Evolutionary conservation across 2,329 filamentous ascomycete genomes (phyloP).

Genomic region (Colletotrichum gigasporum): DNA sequence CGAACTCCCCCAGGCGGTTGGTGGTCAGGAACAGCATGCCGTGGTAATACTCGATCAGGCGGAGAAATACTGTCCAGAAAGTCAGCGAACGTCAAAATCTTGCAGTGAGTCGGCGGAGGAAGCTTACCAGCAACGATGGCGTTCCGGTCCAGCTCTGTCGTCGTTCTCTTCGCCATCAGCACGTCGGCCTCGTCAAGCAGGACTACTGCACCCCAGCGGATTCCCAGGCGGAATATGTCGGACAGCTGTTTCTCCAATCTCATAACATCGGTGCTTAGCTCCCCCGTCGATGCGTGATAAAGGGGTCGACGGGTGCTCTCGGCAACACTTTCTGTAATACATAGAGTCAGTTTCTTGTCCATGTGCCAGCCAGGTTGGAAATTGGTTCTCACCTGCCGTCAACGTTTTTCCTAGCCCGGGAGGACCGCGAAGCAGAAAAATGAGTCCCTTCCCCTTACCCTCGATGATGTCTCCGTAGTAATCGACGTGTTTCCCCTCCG

Average conservation of each 20-base stretch:
- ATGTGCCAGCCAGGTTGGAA: no score
- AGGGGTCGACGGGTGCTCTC: neutral
- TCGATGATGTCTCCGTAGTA: accelerated
- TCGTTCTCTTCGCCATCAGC: neutral
- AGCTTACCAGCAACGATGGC: no score
- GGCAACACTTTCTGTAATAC: neutral
- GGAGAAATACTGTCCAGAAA: neutral
- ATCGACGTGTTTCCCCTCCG: neutral
- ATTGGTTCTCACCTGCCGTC: neutral
- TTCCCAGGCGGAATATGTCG: accelerated
- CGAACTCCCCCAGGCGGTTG: neutral
- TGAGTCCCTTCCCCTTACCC: neutral
- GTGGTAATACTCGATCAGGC: neutral
- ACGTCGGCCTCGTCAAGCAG: neutral
- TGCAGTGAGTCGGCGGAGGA: no score
- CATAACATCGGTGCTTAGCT: neutral
- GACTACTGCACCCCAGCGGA: neutral
- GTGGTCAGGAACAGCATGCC: neutral
- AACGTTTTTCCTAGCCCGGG: neutral
- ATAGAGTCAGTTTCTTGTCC: no score
- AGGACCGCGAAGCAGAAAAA: neutral
- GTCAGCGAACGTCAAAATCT: no score
- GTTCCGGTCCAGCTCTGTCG: no score
- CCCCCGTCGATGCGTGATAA: neutral
- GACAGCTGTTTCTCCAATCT: accelerated